Percentiles rank a stretch among this genome's conserved stretches.
These are phyloP conservation scores for Elsinoe necatrix DNA, from an alignment of 2,329 filamentous ascomycete genomes.

Conservation along the genomic window DNA sequence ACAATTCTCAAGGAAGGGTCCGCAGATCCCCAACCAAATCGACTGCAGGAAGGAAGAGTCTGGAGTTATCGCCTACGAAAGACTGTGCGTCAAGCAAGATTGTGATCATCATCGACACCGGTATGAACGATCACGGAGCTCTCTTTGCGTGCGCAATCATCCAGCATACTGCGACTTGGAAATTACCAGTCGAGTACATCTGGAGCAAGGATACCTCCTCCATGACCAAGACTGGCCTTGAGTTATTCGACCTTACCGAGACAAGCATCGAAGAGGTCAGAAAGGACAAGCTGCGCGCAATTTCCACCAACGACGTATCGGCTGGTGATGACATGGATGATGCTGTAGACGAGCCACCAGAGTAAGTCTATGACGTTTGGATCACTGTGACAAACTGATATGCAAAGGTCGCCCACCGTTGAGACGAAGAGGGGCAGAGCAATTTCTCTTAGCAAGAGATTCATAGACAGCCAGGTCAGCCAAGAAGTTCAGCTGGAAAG, in stretches of 20 bases:
- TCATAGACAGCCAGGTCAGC: not conserved
- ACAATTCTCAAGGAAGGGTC: conserved; percentile 1
- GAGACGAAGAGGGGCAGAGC: conserved; percentile 24
- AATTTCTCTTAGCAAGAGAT: conserved; percentile 14
- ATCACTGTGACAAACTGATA: not conserved
- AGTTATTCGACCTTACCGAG: conserved; percentile 30
- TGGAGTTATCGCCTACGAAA: not conserved
- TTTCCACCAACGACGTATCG: not conserved
- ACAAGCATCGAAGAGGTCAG: not conserved
- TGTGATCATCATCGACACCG: conserved; percentile 25
- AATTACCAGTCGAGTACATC: conserved; percentile 25
- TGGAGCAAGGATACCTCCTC: conserved; percentile 27
- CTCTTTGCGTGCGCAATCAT: conserved; percentile 29
- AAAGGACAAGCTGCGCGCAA: not conserved
- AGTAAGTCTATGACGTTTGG: not conserved
- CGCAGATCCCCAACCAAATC: not conserved
- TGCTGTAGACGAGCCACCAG: not conserved
- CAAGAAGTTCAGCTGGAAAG: conserved; percentile 26
- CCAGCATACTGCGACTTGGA: conserved; percentile 20
- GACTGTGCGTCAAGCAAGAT: not conserved
- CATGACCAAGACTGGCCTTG: conserved; percentile 27
- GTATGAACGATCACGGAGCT: conserved; percentile 32
- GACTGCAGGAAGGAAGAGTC: not conserved
- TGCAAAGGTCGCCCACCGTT: conserved; percentile 15
- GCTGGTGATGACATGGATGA: not conserved